Evolutionary conservation across 805 yeast genomes (phyloP), one percentile per base, ranked within the genome.

Genomic region (Metschnikowia henanensis): DNA sequence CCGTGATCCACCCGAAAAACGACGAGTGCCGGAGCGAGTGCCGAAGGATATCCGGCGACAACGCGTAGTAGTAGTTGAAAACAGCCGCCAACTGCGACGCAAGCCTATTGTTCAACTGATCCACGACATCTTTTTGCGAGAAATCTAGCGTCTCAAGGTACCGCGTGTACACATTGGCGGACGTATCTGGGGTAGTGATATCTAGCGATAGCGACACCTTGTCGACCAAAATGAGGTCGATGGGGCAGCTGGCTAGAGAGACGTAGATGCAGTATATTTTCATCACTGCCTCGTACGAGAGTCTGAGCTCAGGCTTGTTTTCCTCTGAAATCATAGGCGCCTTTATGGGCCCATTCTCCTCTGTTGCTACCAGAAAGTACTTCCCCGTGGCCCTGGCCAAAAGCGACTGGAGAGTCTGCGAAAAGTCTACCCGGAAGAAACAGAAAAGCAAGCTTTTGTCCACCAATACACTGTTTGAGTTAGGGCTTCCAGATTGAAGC

Each of bases 221-320:
- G 21, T 53, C 52, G 12, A 47, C 56, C 0, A 60, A 57, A 13
- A 63, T 40, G 19, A 59, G 51, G 13, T 36, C 37, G 4, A 46
- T 31, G 9, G 70, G 70, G 23, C 61, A 46, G 23, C 52, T 51
- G 3, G 64, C 55, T 16, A 67, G 55, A 2, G 60, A 43, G 2
- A 60, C 58, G 23, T 61, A 35, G 8, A 67, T 50, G 6, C 52
- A 49, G 39, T 58, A 61, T 2, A 67, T 25, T 29, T 57, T 59
- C 39, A 60, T 53, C 17, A 59, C 46, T 1, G 65, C 60, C 22
- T 62, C 66, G 15, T 58, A 51, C 2, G 51, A 47, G 13, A 47
- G 48, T 18, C 51, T 37, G 22, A 47, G 42, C n/a, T 33, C 39
- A 2, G 42, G 36, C 16, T 21, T 32, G 9, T 38, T 37, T 26